Base-by-base conservation (phyloP, 2,329 filamentous ascomycete genomes). In the Colletotrichum kahawae region DNA sequence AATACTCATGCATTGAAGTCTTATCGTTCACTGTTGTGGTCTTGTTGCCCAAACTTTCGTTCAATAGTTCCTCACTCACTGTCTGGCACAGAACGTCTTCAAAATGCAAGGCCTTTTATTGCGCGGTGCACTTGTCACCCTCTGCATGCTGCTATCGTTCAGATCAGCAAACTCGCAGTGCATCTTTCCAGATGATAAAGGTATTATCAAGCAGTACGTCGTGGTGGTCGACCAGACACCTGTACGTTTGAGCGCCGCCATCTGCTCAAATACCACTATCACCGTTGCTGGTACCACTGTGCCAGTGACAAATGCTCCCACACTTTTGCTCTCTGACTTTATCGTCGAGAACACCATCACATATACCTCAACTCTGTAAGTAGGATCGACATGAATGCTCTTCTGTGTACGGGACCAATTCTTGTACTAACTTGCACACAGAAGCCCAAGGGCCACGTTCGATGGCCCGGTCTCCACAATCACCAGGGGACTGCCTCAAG, bases 251-350 rank as follows among this genome's bases (percentile, higher is more conserved):
- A 71, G 68, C 9, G 60, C 60, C 9, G 48, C 48, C 9, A 29
- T 71, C 12, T 71, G 68, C 51, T 71, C 60, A 54, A 71, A 71
- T 31, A 71, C 68, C 6, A 71, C 68, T 4, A 56, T 71, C 33
- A 71, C 24, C 27, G 48, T 71, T 29, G 60, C 68, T 14, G 68
- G 68, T 6, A 71, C 43, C 21, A 65, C 62, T 6, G 14, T 71
- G 10, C 62, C 60, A 21, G 62, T 71, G 13, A 71, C 68, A 6
- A 71, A 71, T 18, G 68, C 68, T 7, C 68, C 68, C n/a, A 71
- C 68, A 16, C 10, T 66, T n/a, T 48, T 71, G 10, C n/a, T 71
- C 16, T 59, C 68, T 18, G 24, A 71, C 27, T 71, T 71, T 21
- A 31, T 71, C 6, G 68, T 71, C 31, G 62, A 65, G 24, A 71